Base-by-base conservation (phyloP, 73 alveolate genomes). In the Stentor coeruleus region DNA sequence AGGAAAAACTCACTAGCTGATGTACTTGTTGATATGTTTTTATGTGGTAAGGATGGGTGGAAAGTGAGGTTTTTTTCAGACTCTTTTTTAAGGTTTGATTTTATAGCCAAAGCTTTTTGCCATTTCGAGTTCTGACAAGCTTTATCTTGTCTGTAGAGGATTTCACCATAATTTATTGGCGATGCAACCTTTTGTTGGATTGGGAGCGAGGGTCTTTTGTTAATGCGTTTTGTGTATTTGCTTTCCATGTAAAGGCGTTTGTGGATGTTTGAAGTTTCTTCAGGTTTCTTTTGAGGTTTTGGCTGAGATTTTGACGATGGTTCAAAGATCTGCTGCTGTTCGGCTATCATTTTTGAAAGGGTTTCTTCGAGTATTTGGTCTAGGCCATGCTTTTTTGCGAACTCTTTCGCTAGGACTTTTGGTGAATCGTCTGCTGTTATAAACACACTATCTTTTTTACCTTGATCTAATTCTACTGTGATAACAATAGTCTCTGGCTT, bases 201-300 rank as follows among this genome's bases (percentile, higher is more conserved):
- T 49, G 66, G 66, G 66, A 11, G 28, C 28, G 66, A 49, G 6
- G 6, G 66, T 20, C 20, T 49, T 49, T 49, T 49, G 66, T 49
- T 49, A 11, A 20, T 11, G 6, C 66, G 6, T 49, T 20, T 6
- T 6, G 66, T 11, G 66, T 11, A 11, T 49, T 20, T 6, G 20
- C 66, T 49, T 11, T 49, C 66, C 66, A 49, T 49, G 66, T 49
- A 49, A 49, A 49, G 66, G 20, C 66, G 66, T 6, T 49, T 49
- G 66, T 49, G 66, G 66, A 49, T 49, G 6, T 20, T 20, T n/a
- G n/a, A n/a, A n/a, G n/a, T n/a, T n/a, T n/a, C n/a, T n/a, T n/a
- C n/a, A n/a, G n/a, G n/a, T 49, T 20, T 6, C 28, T 6, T 20
- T 49, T 49, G 66, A 49, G 66, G 66, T 11, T 6, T 11, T 49